Base-by-base conservation (phyloP, 495 filamentous ascomycete genomes). In the Penicillium daleae region DNA sequence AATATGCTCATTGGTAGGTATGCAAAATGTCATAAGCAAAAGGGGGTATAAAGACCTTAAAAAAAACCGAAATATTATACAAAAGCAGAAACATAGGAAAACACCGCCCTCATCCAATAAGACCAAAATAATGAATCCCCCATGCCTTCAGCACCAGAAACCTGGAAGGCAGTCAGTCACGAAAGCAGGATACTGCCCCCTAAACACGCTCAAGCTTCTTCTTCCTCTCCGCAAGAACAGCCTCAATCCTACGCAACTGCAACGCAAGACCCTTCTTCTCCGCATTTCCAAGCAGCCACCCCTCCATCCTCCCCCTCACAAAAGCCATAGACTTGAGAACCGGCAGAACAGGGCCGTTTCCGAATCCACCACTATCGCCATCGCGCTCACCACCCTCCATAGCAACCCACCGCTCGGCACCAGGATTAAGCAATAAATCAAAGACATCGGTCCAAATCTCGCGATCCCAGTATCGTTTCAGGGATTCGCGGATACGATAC, bases 391-490 rank as follows among this genome's bases (percentile, higher is more conserved):
- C 1, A 61, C 72, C 52, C 64, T 86, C 82, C 57, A 60, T 21
- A 15, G 35, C 6, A 32, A 71, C 73, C 57, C 79, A 82, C 5
- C 71, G 71, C 15, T 79, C 76, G 0, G 69, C 61, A 3, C 81
- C 80, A 3, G 96, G 93, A 72, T 99, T 99, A 12, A 99, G 77
- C 60, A 98, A 73, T 50, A 98, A 66, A 67, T 95, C 92, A 74
- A 99, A 97, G 21, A 90, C 83, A 58, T 90, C 85, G 1, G 59
- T 77, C 95, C 96, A 98, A 55, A 99, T 83, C 57, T 96, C 92
- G 54, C 86, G 87, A 79, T 97, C 92, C 95, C 95, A 98, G 72
- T 97, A 97, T 24, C 95, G 74, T 77, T 98, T 98, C 57, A 97
- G 72, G 2, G 79, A 81, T 55, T 96, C 92, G 32, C 86, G 83